Conservation (phyloP, 306 rosid genomes). For the Acacia melanoxylon region DNA sequence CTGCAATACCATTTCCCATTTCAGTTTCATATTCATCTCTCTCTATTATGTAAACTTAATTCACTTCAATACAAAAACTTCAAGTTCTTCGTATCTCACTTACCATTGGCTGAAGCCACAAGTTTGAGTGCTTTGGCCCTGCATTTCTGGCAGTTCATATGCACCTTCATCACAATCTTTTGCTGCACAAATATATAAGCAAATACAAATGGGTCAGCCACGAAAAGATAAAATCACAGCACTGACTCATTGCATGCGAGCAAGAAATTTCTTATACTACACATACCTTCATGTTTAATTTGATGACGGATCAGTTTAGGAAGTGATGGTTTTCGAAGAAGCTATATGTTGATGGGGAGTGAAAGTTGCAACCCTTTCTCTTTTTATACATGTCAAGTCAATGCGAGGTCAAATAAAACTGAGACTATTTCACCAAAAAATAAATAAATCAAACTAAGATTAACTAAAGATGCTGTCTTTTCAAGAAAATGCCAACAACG, state of each 20-base stretch:
- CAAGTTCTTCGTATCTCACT: background rate
- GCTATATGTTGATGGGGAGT: background rate
- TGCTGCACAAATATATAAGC: constrained; percentile 33
- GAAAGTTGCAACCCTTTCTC: background rate
- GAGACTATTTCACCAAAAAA: background rate
- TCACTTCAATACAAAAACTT: background rate
- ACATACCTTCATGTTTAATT: constrained; percentile 33
- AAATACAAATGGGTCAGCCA: background rate
- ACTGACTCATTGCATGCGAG: background rate
- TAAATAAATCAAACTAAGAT: too few species aligned
- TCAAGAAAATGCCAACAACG: too few species aligned
- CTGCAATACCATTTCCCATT: constrained; percentile 32
- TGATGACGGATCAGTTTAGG: background rate
- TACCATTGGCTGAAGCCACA: constrained; percentile 36
- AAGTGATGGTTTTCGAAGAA: background rate
- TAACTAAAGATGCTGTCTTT: background rate
- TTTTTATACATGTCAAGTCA: background rate
- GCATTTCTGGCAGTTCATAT: constrained; percentile 51
- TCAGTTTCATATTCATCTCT: too few species aligned
- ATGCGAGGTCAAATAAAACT: background rate
- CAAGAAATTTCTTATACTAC: background rate
- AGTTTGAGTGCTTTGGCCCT: constrained; percentile 37
- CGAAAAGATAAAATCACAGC: background rate
- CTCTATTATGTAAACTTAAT: too few species aligned
- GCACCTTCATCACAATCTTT: constrained; percentile 58